Conservation (phyloP, 129 eudicot species). For the Erigeron canadensis region DNA sequence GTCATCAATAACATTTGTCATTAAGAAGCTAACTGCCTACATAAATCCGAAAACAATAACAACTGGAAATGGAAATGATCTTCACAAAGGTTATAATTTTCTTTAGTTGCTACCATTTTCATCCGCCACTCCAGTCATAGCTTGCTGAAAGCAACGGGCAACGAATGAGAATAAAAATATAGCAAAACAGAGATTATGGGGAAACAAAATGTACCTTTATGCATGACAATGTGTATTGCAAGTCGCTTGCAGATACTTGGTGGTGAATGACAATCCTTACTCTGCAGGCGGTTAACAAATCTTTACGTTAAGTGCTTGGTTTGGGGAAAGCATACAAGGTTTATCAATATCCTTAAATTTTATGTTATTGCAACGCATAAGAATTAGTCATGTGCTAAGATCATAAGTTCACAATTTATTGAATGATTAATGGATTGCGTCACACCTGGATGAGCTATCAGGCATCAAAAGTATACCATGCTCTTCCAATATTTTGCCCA, state of each 20-base stretch:
- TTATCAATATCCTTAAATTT: neutral
- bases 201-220: conserved; percentile 51
- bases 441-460: conserved; percentile 71
- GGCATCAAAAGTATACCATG: conserved; percentile 71
- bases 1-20: neutral
- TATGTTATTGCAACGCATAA: neutral
- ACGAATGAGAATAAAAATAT: neutral
- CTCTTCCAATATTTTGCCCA: conserved; percentile 60
- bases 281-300: conserved; percentile 28
- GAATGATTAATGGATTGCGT: neutral
- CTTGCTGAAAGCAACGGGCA: conserved; percentile 40
- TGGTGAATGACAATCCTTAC: conserved; percentile 83
- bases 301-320: too few species aligned
- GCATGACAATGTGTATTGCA: conserved; percentile 71
- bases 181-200: neutral
- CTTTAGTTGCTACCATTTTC: conserved; percentile 41
- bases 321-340: too few species aligned
- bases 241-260: conserved; percentile 82
- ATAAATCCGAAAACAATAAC: conserved; percentile 19
- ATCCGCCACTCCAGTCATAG: conserved; percentile 39
- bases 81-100: neutral
- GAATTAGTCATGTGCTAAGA: neutral
- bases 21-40: neutral
- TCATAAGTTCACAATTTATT: neutral
- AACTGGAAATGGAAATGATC: conserved; percentile 22